Percentiles rank a stretch among this genome's conserved stretches.
Evolutionary conservation across 2,329 filamentous ascomycete species (phyloP).

Genomic region (Aspergillus pseudonomiae): DNA sequence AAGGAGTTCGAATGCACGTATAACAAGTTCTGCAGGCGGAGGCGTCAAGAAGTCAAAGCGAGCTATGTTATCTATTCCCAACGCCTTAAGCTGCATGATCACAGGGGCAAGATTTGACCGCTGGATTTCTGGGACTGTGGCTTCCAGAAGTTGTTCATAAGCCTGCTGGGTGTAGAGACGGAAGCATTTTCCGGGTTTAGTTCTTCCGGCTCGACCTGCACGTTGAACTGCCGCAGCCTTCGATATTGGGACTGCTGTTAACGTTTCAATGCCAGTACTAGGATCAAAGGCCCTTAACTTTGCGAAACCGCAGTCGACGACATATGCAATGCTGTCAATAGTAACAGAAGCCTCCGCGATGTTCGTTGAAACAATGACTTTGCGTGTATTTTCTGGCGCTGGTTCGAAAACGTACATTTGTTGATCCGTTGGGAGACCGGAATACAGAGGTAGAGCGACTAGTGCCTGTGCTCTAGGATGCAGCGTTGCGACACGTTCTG

Average conservation of each 20-base stretch:
- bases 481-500: constrained; percentile 69
- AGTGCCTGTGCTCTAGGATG: constrained; percentile 62
- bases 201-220: constrained; percentile 86
- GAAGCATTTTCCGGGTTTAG: constrained; percentile 90
- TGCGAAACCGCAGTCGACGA: constrained; percentile 87
- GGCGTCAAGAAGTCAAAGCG: constrained; percentile 87
- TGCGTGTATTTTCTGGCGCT: constrained; percentile 77
- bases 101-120: constrained; percentile 86
- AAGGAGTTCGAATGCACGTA: constrained; percentile 83
- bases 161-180: constrained; percentile 82
- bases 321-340: constrained; percentile 87
- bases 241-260: constrained; percentile 80
- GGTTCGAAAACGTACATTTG: constrained; percentile 95
- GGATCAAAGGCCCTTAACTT: constrained; percentile 88
- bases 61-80: constrained; percentile 92
- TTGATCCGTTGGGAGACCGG: constrained; percentile 84
- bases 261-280: constrained; percentile 79
- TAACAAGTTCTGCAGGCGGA: constrained; percentile 81
- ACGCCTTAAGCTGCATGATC: constrained; percentile 87
- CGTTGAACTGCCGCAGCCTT: constrained; percentile 92
- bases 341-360: constrained; percentile 96
- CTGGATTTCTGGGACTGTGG: constrained; percentile 87
- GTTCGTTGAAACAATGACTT: constrained; percentile 92
- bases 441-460: constrained; percentile 79
- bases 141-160: constrained; percentile 67